Base-by-base conservation (phyloP, 495 filamentous ascomycete genomes). In the Aspergillus conjunctus region DNA sequence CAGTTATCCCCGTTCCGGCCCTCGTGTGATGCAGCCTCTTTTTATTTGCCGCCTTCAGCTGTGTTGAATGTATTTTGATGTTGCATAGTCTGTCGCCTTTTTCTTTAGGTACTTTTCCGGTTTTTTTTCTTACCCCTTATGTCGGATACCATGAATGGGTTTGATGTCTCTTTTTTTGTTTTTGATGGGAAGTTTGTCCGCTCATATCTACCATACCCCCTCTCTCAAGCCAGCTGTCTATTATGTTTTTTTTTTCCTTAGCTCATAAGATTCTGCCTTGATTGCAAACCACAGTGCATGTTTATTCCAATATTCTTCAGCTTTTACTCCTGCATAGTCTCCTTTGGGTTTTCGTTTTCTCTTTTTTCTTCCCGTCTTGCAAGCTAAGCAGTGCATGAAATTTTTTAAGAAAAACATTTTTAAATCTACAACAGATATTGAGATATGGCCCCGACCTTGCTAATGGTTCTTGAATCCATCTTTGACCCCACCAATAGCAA, bases 191-290 rank as follows among this genome's bases (percentile, higher is more conserved):
- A 59, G 41, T 50, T 56, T 58, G 53, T 48, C 54, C 45, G 67
- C 64, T 64, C 58, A 69, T 68, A 59, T 63, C 68, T 51, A 63
- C 60, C 66, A 62, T 66, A 63, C 62, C 66, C 64, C 66, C 44
- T 51, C 63, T 49, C 66, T 51, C 33, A 20, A 59, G 45, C 33
- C 55, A 14, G 48, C 32, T 61, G 18, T 58, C 51, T 22, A 48
- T 48, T 17, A 21, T 4, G 9, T 41, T 41, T 7, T 12, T 50
- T 39, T 57, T 61, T 31, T 54, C 17, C 54, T 37, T 14, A 48
- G 22, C 54, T 50, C 26, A 60, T 54, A 51, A 54, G 18, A 49
- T 26, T 53, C 39, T 49, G 32, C 30, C 7, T 34, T 31, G 30
- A 34, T 51, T 58, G 22, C 39, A 60, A 32, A 20, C 43, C 15